Conservation (phyloP, 2,329 filamentous ascomycete species). For the Fusarium dlaminii region DNA sequence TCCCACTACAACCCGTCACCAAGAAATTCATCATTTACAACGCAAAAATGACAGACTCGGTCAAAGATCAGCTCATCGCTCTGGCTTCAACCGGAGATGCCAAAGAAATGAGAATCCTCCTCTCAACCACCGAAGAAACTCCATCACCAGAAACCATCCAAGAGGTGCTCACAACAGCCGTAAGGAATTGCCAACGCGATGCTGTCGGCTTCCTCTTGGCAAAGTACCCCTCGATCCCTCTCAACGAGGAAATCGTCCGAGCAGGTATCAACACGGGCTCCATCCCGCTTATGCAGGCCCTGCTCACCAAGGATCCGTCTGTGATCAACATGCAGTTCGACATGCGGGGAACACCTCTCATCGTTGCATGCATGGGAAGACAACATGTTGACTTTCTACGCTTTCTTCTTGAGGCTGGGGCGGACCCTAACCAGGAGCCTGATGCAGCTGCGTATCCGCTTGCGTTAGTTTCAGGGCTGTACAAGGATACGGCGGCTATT, state of each 20-base stretch:
- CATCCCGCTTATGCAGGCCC: not conserved
- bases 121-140: accelerated
- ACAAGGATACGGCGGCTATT: not conserved
- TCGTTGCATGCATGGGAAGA: not conserved
- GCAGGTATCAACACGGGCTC: not conserved
- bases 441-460: not conserved
- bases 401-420: not conserved
- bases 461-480: not conserved
- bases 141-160: not conserved
- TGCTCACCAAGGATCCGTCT: not conserved
- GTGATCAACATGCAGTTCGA: constrained; percentile 1
- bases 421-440: not conserved
- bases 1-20: accelerated
- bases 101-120: not conserved
- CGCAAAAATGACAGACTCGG: not conserved
- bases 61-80: not conserved
- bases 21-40: accelerated
- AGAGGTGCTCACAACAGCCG: accelerated
- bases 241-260: not conserved
- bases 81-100: not conserved
- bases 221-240: accelerated
- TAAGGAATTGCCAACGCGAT: not conserved
- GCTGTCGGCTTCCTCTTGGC: accelerated
- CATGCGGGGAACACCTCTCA: not conserved
- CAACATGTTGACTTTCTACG: not conserved